These are phyloP conservation scores for Zymoseptoria crescenta DNA, from an alignment of 2,329 filamentous ascomycete species.

Conservation along the genomic window DNA sequence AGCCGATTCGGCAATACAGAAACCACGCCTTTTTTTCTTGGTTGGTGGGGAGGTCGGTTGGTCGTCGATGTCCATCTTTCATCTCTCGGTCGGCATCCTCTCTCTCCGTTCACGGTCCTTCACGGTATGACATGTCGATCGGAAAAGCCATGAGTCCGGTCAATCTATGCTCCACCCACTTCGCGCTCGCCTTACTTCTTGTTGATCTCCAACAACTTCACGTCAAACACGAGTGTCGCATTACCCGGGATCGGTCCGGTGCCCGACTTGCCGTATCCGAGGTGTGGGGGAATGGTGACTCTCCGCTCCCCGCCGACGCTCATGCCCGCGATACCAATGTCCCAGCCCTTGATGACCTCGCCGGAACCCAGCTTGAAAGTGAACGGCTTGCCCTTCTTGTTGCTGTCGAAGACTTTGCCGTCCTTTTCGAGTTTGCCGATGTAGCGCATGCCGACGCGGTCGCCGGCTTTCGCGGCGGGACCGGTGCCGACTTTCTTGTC, in stretches of 20 bases:
- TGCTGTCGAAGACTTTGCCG: conserved; percentile 92
- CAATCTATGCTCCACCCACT: too few species aligned
- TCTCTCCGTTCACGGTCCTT: too few species aligned
- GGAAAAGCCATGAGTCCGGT: too few species aligned
- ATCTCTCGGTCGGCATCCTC: background rate
- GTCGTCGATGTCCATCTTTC: background rate
- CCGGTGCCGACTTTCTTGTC: conserved; percentile 90
- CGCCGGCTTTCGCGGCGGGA: conserved; percentile 78
- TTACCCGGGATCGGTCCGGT: conserved; percentile 77
- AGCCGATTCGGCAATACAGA: too few species aligned
- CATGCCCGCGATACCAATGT: conserved; percentile 90
- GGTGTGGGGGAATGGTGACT: conserved; percentile 75
- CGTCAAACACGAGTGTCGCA: conserved; percentile 84
- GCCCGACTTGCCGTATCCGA: conserved; percentile 79
- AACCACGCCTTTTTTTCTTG: background rate
- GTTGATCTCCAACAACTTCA: conserved; percentile 45
- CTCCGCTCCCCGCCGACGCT: conserved; percentile 86
- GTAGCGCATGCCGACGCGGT: conserved; percentile 89
- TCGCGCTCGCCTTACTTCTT: too few species aligned
- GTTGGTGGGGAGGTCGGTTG: background rate
- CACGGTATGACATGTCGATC: too few species aligned
- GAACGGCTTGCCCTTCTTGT: conserved; percentile 99
- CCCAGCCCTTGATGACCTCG: conserved; percentile 99
- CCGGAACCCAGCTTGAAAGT: conserved; percentile 88
- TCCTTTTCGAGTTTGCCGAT: conserved; percentile 87